Conservation (phyloP, 2,329 filamentous ascomycete genomes). For the Nothophaeocryptopus gaeumannii region DNA sequence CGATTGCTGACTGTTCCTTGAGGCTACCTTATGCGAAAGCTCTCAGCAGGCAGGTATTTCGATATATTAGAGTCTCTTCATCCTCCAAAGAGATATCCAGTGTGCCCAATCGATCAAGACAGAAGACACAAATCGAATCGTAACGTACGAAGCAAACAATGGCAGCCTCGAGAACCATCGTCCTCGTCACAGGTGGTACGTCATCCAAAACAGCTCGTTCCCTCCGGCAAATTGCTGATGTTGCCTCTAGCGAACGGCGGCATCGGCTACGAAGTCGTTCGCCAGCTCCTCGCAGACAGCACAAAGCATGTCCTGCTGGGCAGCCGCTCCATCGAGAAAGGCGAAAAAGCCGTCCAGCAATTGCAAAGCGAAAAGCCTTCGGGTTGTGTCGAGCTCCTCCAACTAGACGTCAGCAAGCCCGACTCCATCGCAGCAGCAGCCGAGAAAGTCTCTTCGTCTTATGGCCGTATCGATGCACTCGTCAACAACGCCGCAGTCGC, state of each 20-base stretch:
- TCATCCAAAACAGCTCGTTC: not conserved
- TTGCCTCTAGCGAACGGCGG: constrained; percentile 40
- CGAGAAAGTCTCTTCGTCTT: constrained; percentile 18
- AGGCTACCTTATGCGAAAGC: no score
- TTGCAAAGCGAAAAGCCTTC: constrained; percentile 22
- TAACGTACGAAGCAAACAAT: not conserved
- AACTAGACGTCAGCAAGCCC: constrained; percentile 28
- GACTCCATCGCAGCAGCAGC: constrained; percentile 26
- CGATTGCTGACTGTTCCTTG: no score
- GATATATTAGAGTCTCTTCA: no score
- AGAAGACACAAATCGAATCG: not conserved
- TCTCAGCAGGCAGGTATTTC: no score
- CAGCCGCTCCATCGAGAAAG: constrained; percentile 40
- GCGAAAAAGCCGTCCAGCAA: constrained; percentile 33
- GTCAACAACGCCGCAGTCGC: constrained; percentile 41
- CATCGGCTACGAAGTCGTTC: constrained; percentile 47
- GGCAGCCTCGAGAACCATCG: constrained; percentile 28
- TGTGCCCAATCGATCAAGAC: no score
- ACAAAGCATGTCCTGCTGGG: constrained; percentile 40
- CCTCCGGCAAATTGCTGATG: not conserved
- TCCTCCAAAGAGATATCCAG: no score
- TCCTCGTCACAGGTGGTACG: constrained; percentile 40
- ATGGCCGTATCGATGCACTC: constrained; percentile 37
- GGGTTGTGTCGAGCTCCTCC: constrained; percentile 24
- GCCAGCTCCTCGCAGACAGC: constrained; percentile 33